These are phyloP conservation scores for Tylopilus sp. DNA, from an alignment of 768 basidiomycete genomes.

Conservation along the genomic window DNA sequence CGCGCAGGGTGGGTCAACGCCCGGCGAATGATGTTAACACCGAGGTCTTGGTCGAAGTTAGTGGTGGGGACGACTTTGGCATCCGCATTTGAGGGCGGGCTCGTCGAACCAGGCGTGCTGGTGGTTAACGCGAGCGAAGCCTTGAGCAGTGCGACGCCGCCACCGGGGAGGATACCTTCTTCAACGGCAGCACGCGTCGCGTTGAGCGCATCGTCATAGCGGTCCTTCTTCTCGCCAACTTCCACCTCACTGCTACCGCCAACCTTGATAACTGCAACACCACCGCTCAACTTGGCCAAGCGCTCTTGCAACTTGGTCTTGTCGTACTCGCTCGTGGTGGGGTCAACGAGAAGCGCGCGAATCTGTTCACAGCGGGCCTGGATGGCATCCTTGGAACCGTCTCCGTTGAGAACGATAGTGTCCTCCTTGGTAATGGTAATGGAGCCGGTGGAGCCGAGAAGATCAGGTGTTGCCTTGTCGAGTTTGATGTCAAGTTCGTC, in stretches of 20 bases:
- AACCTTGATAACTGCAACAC: conserved; percentile 98
- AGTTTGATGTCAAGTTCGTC: conserved; percentile 91
- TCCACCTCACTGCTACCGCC: conserved; percentile 93
- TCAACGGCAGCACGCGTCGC: conserved; percentile 98
- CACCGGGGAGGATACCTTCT: conserved; percentile 97
- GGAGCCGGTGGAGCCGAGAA: conserved; percentile 87
- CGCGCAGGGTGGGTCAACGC: not conserved
- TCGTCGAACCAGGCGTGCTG: conserved; percentile 42
- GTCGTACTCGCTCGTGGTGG: conserved; percentile 91
- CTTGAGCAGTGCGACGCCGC: conserved; percentile 90
- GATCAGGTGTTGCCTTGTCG: conserved; percentile 52
- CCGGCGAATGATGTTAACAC: conserved; percentile 81
- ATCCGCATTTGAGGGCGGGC: conserved; percentile 48
- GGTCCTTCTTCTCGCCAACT: conserved; percentile 91
- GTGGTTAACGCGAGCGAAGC: conserved; percentile 70
- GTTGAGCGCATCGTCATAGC: conserved; percentile 95
- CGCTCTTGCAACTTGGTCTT: conserved; percentile 94
- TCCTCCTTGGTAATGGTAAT: conserved; percentile 98
- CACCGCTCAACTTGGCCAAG: conserved; percentile 91
- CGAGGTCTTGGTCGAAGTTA: conserved; percentile 98
- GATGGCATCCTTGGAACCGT: conserved; percentile 86
- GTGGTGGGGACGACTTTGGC: conserved; percentile 68
- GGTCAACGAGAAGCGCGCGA: conserved; percentile 74
- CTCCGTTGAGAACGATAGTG: conserved; percentile 92
- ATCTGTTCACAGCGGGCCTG: conserved; percentile 96